Conservation (phyloP, 306 rosid species). For the Cyclanthera cordifolia region DNA sequence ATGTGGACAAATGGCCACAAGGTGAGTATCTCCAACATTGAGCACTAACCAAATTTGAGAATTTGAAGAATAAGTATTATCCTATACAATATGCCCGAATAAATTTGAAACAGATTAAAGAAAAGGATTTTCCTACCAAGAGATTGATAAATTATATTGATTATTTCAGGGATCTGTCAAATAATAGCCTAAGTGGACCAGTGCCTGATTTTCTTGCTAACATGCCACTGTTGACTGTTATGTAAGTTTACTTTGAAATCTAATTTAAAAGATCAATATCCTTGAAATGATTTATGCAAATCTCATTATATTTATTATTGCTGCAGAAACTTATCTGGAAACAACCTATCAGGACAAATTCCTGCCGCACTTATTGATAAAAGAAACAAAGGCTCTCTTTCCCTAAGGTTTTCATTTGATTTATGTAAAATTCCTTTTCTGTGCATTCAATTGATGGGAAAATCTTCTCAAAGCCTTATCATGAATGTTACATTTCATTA, state of each 20-base stretch:
- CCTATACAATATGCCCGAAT: too few relatives aligned
- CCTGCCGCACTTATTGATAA: not conserved
- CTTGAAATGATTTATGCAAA: too few relatives aligned
- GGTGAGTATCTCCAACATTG: too few relatives aligned
- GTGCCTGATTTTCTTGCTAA: constrained; percentile 4
- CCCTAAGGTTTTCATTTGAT: not conserved
- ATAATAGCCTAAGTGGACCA: not conserved
- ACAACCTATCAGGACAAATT: constrained; percentile 8
- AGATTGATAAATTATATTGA: not conserved
- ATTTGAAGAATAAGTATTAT: not conserved
- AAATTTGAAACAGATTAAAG: too few relatives aligned
- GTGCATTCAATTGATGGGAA: not conserved
- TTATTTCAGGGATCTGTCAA: constrained; percentile 9
- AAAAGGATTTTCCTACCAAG: not conserved
- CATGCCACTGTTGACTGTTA: not conserved
- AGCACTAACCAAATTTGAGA: not conserved
- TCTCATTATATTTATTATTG: not conserved
- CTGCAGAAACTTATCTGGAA: constrained; percentile 6
- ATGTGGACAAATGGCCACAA: too few relatives aligned
- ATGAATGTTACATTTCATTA: not conserved
- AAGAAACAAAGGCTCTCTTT: not conserved
- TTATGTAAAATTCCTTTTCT: not conserved
- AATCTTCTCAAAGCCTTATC: not conserved
- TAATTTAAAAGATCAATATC: not conserved
- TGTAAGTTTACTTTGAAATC: constrained; percentile 2